phyloP scores from a whole-genome alignment of 192 early-diverging fungal genomes.

The Geranomyces variabilis region DNA sequence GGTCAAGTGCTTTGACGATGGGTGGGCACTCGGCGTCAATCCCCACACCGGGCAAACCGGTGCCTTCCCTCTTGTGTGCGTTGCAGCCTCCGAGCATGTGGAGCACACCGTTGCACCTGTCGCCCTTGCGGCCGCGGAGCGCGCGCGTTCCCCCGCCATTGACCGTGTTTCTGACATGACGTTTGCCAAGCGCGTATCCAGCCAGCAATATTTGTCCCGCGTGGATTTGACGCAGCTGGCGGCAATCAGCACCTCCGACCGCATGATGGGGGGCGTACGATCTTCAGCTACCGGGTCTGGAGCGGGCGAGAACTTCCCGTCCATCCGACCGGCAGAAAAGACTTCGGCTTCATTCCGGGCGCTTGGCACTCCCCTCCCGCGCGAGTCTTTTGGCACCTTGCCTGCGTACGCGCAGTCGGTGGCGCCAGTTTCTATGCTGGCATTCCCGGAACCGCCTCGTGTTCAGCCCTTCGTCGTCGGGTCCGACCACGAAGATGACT shows the following conservation, averaged over 20 bases:
- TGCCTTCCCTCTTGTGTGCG: slow-evolving; percentile 84
- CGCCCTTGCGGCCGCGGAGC: not conserved
- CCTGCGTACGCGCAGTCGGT: not conserved
- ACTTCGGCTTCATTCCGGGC: not conserved
- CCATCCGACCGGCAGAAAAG: no score
- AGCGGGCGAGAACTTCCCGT: not conserved
- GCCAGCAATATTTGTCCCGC: slow-evolving; percentile 17
- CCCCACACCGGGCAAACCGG: slow-evolving; percentile 69
- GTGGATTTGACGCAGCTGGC: slow-evolving; percentile 14
- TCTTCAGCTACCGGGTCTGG: not conserved
- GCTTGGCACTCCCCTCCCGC: slow-evolving; percentile 1
- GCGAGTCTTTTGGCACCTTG: slow-evolving; percentile 12
- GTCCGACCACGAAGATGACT: not conserved
- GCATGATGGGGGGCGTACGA: not conserved
- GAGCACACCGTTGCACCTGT: not conserved
- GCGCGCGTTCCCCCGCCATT: not conserved
- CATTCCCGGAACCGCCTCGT: no score
- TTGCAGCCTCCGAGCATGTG: slow-evolving; percentile 43
- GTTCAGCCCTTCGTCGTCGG: slow-evolving; percentile 10
- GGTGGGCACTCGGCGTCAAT: slow-evolving; percentile 87
- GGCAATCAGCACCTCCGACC: not conserved
- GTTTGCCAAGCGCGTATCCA: slow-evolving; percentile 17
- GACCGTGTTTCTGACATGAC: not conserved
- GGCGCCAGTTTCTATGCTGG: no score
- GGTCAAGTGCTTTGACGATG: slow-evolving; percentile 76